Base-by-base conservation (phyloP, 2,329 filamentous ascomycete genomes). In the Stemphylium lycopersici region DNA sequence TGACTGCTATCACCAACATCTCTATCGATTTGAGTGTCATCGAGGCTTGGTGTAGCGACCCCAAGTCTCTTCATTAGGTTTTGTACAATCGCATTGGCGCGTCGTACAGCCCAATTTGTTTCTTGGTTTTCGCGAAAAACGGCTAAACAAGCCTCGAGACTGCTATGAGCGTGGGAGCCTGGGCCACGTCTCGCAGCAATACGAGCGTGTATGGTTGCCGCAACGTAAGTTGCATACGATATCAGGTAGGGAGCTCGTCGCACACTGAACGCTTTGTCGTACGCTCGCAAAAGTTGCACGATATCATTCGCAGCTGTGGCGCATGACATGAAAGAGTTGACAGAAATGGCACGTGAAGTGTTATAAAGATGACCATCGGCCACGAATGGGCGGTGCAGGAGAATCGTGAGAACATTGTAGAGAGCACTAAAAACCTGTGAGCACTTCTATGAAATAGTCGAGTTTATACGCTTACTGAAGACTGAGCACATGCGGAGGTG, bases 151-250 rank as follows among this genome's bases (percentile, higher is more conserved):
- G 76, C 78, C 24, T 75, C 71, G 0, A 83, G 56, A 26, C 52
- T 68, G 24, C 52, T 66, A 26, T 67, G 62, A 13, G 66, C 66
- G 40, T 79, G 76, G 3, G 76, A 72, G 0, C 77, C 80, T 0
- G 71, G 70, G 0, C 65, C 66, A 6, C 74, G 72, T 7, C 78
- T 73, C 38, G 79, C 78, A 3, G 82, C 79, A 0, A 82, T 81
- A 3, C 81, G 80, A 0, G 78, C 79, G 45, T 81, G 78, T 15
- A 84, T 83, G 0, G 81, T 84, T 0, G 81, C 81, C 3, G 78
- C 77, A 0, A 84, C 81, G 52, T 84, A 85, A 0, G 80, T 83
- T 0, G 83, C 81, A 62, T 85, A 85, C 0, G 80, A 82, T 15
- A 84, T 77, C 1, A 84, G 68, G 49, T 84, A 84, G 0, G 83